Conservation (phyloP, 768 basidiomycete species). For the Suillus cothurnatus region DNA sequence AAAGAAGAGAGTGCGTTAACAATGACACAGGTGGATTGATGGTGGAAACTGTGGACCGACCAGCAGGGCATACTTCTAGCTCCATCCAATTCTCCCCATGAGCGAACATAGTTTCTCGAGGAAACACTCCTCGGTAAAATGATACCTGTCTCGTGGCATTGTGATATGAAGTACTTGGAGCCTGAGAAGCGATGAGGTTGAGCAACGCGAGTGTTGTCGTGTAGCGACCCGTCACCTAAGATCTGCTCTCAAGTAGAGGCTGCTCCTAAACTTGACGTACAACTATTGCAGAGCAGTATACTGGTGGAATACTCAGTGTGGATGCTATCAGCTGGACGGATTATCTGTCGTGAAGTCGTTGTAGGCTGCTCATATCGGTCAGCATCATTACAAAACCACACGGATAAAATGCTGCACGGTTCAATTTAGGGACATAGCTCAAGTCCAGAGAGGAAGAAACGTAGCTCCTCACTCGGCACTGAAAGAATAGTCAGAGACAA, state of each 20-base stretch:
- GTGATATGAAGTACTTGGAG: constrained; percentile 64
- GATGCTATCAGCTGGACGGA: too few relatives aligned
- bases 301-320: constrained; percentile 76
- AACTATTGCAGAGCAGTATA: constrained; percentile 71
- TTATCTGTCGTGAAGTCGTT: too few relatives aligned
- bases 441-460: neutral
- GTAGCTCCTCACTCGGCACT: neutral
- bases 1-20: constrained; percentile 62
- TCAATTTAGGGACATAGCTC: neutral
- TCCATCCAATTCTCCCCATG: constrained; percentile 86
- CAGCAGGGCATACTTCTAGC: constrained; percentile 76
- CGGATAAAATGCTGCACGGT: neutral
- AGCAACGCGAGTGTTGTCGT: constrained; percentile 84
- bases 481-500: neutral
- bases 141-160: constrained; percentile 46
- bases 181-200: constrained; percentile 50
- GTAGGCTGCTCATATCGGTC: neutral
- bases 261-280: constrained; percentile 52
- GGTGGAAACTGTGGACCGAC: constrained; percentile 76
- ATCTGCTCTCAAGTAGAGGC: constrained; percentile 71
- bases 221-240: constrained; percentile 62
- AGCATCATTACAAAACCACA: neutral
- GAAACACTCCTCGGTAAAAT: constrained; percentile 59
- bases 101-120: constrained; percentile 74
- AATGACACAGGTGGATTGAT: constrained; percentile 78